Base-by-base conservation (phyloP, 1,284 basidiomycete species). In the Schizophyllum commune region DNA sequence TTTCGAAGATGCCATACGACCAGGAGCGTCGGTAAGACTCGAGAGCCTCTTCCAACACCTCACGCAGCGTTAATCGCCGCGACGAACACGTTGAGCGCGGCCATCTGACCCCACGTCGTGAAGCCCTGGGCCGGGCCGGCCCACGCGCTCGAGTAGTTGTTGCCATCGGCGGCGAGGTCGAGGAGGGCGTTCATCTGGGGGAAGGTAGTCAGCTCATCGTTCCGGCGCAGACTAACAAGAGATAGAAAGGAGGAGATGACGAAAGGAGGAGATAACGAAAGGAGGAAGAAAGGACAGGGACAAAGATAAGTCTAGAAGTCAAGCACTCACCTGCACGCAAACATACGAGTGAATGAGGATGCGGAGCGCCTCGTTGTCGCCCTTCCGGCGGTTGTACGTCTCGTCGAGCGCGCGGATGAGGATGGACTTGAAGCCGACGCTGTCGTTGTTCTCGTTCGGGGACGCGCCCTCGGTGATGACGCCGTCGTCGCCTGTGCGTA, bases 321-420 rank as follows among this genome's bases (percentile, higher is more conserved):
- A n/a, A n/a, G n/a, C n/a, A n/a, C n/a, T 47, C 39, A 77, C 80
- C 75, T 82, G 81, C 19, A 82, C 81, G 59, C 80, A 74, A 56
- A 77, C 69, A 61, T 81, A 82, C 64, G 77, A 77, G 61, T 73
- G 75, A 56, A 82, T 71, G 55, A 81, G 65, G 39, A 69, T 76
- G 51, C 67, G 68, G 33, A 81, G 70, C 51, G 70, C 68, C 7
- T 63, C 66, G 65, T 81, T 74, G 19, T 55, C 27, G 7, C 65
- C 66, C 52, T 70, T 65, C 61, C 70, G 78, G 59, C 78, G 70
- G 8, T 61, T 64, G 67, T 73, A 81, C 3, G 72, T 77, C 66
- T 82, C 79, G 61, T 72, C 70, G n/a, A 83, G 67, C 1, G 74
- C 80, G 27, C 79, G 77, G 59, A 83, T 75, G 64, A 78, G 74